Conservation (phyloP, 2,329 filamentous ascomycete species). For the Penicillium palitans region DNA sequence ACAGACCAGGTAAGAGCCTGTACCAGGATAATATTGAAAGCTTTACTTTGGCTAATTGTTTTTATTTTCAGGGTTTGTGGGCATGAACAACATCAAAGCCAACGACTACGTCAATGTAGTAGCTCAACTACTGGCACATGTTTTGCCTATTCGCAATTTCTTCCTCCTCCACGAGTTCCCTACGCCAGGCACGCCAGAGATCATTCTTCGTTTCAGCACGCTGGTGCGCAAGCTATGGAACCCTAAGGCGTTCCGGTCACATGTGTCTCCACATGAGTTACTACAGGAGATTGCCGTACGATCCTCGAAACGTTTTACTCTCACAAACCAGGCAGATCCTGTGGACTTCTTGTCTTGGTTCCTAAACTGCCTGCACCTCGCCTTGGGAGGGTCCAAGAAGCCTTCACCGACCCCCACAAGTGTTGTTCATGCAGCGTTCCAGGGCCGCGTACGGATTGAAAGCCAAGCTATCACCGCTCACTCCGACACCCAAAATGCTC, state of each 20-base stretch:
- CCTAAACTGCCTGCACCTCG: slow-evolving; percentile 89
- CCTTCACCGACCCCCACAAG: slow-evolving; percentile 65
- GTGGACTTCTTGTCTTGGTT: slow-evolving; percentile 98
- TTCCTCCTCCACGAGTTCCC: slow-evolving; percentile 83
- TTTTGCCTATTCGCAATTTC: slow-evolving; percentile 84
- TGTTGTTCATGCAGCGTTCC: slow-evolving; percentile 89
- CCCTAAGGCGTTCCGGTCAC: slow-evolving; percentile 88
- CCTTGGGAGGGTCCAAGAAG: slow-evolving; percentile 86
- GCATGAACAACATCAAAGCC: slow-evolving; percentile 99
- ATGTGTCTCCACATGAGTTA: slow-evolving; percentile 95
- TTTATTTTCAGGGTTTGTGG: slow-evolving; percentile 68
- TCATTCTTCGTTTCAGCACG: slow-evolving; percentile 84
- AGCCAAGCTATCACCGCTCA: slow-evolving; percentile 91
- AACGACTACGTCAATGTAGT: slow-evolving; percentile 98
- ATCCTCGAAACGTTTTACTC: slow-evolving; percentile 87
- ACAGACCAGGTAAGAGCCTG: slow-evolving; percentile 65
- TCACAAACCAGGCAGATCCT: slow-evolving; percentile 89
- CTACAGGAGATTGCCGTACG: slow-evolving; percentile 89
- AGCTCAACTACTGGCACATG: slow-evolving; percentile 86
- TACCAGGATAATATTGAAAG: neutral
- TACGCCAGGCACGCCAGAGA: slow-evolving; percentile 64
- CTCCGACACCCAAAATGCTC: slow-evolving; percentile 76
- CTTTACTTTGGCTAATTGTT: neutral
- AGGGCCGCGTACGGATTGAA: slow-evolving; percentile 87
- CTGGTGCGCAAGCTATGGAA: slow-evolving; percentile 98